Base-by-base conservation (phyloP, 139 green algal species). In the Desmodesmus armatus region DNA sequence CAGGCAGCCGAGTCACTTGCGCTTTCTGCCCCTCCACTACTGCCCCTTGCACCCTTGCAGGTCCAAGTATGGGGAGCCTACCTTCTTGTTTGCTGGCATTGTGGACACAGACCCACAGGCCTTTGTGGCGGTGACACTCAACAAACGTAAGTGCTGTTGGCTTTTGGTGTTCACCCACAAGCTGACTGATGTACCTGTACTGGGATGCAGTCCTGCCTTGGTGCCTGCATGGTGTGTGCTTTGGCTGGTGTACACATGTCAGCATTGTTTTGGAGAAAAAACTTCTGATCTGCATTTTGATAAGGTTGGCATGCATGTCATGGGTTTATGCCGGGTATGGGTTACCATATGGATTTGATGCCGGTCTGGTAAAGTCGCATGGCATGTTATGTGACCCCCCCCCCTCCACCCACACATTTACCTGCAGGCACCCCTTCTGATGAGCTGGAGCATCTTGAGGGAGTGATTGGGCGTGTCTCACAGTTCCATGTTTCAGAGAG, bases 71-170 rank as follows among this genome's bases (percentile, higher is more conserved):
- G 71, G 72, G 0, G 72, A 80, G 47, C 72, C 72, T 2, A 80
- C 72, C n/a, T 80, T 66, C 44, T 23, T 80, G 3, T 80, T 80
- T 66, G 72, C 72, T 5, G 55, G 51, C 44, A 80, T 80, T 1
- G 44, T 80, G 29, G 72, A 80, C 72, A 80, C 65, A 35, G 72
- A 80, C 47, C 72, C 44, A 11, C 44, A 80, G 72, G 72, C 72
- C 11, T 80, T 80, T 47, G 72, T 80, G n/a, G 72, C 72, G 31
- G 72, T 80, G 1, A 80, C 72, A 31, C 72, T 80, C 43, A 39
- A 31, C n/a, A 80, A 80, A 62, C n/a, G 72, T 80, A 47, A 65
- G 72, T 40, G 9, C 37, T 53, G 67, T 27, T 37, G 3, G 1
- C 41, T 73, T 3, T 37, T n/a, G 29, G 2, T 69, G 3, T 23